A percentile compares a stretch with the other conserved stretches of the same genome.
Evolutionary conservation across 1,284 basidiomycete species (phyloP).

Genomic region (Irpex lacteus): DNA sequence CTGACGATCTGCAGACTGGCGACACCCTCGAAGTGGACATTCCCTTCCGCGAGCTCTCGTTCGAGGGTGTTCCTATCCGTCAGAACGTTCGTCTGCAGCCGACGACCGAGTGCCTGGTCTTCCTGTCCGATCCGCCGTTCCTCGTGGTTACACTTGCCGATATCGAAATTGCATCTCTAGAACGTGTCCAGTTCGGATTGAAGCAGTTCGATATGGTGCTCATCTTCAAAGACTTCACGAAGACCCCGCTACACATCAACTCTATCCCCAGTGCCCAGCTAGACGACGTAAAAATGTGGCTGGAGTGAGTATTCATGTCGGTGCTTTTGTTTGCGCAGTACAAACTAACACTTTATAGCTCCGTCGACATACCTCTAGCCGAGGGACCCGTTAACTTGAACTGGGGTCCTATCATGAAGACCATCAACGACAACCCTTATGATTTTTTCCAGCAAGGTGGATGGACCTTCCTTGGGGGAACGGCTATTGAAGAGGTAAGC

Average conservation of each 20-base stretch:
- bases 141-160: conserved; percentile 93
- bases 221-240: conserved; percentile 96
- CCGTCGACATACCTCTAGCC: conserved; percentile 93
- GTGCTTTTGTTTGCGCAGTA: neutral
- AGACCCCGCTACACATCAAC: conserved; percentile 90
- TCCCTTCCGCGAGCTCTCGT: conserved; percentile 96
- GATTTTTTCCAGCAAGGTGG: conserved; percentile 97
- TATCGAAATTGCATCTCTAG: conserved; percentile 95
- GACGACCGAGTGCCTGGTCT: conserved; percentile 95
- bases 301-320: conserved; percentile 70
- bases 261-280: conserved; percentile 89
- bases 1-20: conserved; percentile 48
- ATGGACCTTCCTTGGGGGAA: conserved; percentile 88
- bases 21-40: conserved; percentile 93
- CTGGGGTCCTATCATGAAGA: conserved; percentile 98
- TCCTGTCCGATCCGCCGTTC: conserved; percentile 95
- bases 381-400: conserved; percentile 98
- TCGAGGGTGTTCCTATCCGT: conserved; percentile 96
- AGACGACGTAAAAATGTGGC: conserved; percentile 97
- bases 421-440: conserved; percentile 92
- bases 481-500: conserved; percentile 57
- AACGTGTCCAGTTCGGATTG: conserved; percentile 95
- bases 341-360: conserved; percentile 45
- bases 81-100: conserved; percentile 94
- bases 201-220: conserved; percentile 98